Base-by-base conservation (phyloP, 139 green algal genomes). In the Ettlia oleoabundans region DNA sequence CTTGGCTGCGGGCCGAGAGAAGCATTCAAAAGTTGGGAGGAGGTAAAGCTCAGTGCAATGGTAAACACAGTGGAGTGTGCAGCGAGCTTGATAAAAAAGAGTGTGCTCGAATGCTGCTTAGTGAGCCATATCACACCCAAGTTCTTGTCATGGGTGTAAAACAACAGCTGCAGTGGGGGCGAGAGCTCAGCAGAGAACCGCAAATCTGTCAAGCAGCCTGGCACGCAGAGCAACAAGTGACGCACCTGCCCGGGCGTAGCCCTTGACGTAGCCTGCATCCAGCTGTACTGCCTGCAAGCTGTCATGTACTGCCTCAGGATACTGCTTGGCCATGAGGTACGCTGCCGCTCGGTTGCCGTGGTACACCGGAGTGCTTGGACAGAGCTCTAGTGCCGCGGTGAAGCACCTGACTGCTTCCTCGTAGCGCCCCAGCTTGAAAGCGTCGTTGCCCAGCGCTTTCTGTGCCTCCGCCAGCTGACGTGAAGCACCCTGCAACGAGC, bases 381-480 rank as follows among this genome's bases (percentile, higher is more conserved):
- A 35, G 35, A 69, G 33, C 53, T 69, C 51, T 47, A 90, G 64
- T 9, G 86, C 86, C 4, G 42, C 40, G 7, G 75, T 69, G 83
- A 88, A 90, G 67, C 78, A 81, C 32, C 83, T 62, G 22, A 78
- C 38, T 24, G 83, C 85, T 69, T 89, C 87, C 32, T 82, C 63
- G 72, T 82, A 89, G 43, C 55, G 52, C n/a, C 82, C 81, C 26
- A 33, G 47, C 76, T 78, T 74, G 55, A 52, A 80, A 8, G 30
- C 30, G 4, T 35, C 55, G 55, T 70, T 80, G 15, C 73, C 73
- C 47, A 68, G 33, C 32, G 19, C 52, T 19, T 68, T 67, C 52
- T 80, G 73, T 4, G 73, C 73, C 52, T 80, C 73, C 10, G 73
- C 73, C 30, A 65, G 70, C 43, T 65, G 43, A 2, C n/a, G n/a